Evolutionary conservation across 1,284 basidiomycete species (phyloP).

Genomic region (Trichosporon ovoides): DNA sequence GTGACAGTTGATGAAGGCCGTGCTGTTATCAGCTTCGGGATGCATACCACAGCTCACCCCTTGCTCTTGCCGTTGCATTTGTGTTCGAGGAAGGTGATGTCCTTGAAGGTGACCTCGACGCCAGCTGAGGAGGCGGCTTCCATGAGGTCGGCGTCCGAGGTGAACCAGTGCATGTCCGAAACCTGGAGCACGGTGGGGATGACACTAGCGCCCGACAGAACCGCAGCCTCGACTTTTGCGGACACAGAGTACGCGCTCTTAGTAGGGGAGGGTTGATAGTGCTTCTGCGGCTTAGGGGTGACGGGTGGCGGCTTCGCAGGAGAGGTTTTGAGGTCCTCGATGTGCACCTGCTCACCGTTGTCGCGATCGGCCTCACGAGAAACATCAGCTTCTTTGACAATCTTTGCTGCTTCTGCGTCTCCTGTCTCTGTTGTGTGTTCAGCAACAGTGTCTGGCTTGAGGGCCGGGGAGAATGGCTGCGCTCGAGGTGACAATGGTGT

Average conservation of each 20-base stretch:
- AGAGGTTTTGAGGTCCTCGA: too few relatives aligned
- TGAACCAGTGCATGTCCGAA: conserved; percentile 94
- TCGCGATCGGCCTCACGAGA: too few relatives aligned
- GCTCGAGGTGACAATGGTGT: too few relatives aligned
- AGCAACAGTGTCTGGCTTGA: too few relatives aligned
- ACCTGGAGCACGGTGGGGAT: conserved; percentile 57
- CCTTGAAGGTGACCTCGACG: conserved; percentile 69
- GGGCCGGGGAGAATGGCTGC: too few relatives aligned
- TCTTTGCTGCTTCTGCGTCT: neutral
- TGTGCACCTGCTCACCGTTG: too few relatives aligned
- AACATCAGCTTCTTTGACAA: neutral
- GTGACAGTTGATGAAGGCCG: conserved; percentile 65
- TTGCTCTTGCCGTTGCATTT: conserved; percentile 97
- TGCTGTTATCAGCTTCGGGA: conserved; percentile 13
- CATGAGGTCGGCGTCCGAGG: conserved; percentile 85
- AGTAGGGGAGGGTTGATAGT: neutral
- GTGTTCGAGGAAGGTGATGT: conserved; percentile 95
- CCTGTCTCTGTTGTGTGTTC: too few relatives aligned
- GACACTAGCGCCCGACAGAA: neutral
- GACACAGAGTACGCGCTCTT: neutral
- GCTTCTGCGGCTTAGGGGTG: neutral
- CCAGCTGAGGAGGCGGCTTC: conserved; percentile 67
- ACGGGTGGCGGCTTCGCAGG: neutral
- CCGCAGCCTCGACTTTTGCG: neutral
- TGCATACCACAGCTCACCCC: conserved; percentile 56